Percentiles rank a stretch among this genome's conserved stretches.
phyloP scores from a whole-genome alignment of 2,329 filamentous ascomycete species.

The Hypoxylon sp. region DNA sequence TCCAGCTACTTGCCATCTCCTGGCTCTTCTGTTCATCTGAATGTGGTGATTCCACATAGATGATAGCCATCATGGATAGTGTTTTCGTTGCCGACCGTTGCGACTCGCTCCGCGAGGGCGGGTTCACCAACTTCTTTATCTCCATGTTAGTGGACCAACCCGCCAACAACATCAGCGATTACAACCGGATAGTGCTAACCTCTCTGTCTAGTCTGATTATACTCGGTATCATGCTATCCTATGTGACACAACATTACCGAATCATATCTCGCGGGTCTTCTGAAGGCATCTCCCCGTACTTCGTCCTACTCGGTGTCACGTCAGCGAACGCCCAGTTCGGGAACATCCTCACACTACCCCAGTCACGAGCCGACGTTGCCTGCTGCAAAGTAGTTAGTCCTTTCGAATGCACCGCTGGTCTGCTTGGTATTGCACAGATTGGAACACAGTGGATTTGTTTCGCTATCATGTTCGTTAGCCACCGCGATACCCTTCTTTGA shows the following conservation, averaged over 20 bases:
- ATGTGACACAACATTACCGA: conserved; percentile 93
- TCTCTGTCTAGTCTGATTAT: conserved; percentile 73
- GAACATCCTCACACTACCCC: conserved; percentile 91
- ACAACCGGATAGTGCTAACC: conserved; percentile 39
- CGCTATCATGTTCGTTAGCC: conserved; percentile 80
- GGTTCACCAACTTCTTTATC: conserved; percentile 67
- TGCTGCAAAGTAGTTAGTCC: conserved; percentile 87
- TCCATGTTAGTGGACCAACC: conserved; percentile 62
- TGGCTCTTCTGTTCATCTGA: not conserved
- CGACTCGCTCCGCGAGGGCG: conserved; percentile 65
- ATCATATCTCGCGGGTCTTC: conserved; percentile 89
- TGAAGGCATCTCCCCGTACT: conserved; percentile 95
- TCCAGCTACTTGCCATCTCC: conserved; percentile 4
- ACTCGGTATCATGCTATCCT: conserved; percentile 89
- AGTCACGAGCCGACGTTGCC: conserved; percentile 82
- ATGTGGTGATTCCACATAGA: conserved; percentile 13
- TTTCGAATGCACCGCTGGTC: conserved; percentile 85
- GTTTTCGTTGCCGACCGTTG: conserved; percentile 58
- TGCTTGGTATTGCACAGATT: conserved; percentile 91
- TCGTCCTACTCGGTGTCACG: conserved; percentile 92
- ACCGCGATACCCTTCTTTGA: not conserved
- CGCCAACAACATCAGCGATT: not conserved
- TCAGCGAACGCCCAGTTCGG: conserved; percentile 90
- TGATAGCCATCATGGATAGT: conserved; percentile 51
- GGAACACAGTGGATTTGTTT: conserved; percentile 94